Base-by-base conservation (phyloP, 306 rosid species). In the Styphnolobium japonicum region DNA sequence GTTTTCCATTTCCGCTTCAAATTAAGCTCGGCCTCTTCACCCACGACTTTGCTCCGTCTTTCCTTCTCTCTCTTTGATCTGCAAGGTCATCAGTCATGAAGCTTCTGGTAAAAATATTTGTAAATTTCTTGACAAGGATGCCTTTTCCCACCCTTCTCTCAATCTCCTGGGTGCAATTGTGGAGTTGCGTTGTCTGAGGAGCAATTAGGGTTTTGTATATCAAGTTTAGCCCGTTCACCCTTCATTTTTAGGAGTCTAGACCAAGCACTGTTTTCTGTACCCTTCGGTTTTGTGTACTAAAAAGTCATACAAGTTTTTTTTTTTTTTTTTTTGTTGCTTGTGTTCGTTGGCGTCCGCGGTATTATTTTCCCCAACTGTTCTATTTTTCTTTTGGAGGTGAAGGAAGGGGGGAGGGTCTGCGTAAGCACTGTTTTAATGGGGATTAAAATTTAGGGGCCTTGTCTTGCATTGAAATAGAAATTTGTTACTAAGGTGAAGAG, bases 391-490 rank as follows among this genome's bases (percentile, higher is more conserved):
- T n/a, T 16, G 29, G 21, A 23, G n/a, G 76, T 49, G 21, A 19
- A 15, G 56, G 56, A 6, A 8, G 23, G 37, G 55, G 6, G 34
- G 36, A n/a, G 7, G 43, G 51, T 52, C 48, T 36, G 77, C 48
- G 22, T 72, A 34, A 22, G 4, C 23, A 3, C 25, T 29, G 37
- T 31, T 33, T 62, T 39, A 11, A 29, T 74, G 37, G 84, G 60
- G 45, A 72, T 63, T 78, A 40, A 67, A 62, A 34, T 22, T 78
- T 68, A 18, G 57, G 63, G 18, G 6, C 46, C 19, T 4, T 63
- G 57, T 79, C 12, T 78, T 81, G 81, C 66, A 61, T 78, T 82
- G 80, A 78, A 73, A 36, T 64, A 52, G 73, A 80, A 76, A 71
- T 31, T 68, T 10, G 43, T 46, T 29, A 67, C 79, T 22, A 65